Evolutionary conservation across 2,329 filamentous ascomycete genomes (phyloP), one percentile per base, ranked within the genome.

Genomic region (Pyricularia grisea): DNA sequence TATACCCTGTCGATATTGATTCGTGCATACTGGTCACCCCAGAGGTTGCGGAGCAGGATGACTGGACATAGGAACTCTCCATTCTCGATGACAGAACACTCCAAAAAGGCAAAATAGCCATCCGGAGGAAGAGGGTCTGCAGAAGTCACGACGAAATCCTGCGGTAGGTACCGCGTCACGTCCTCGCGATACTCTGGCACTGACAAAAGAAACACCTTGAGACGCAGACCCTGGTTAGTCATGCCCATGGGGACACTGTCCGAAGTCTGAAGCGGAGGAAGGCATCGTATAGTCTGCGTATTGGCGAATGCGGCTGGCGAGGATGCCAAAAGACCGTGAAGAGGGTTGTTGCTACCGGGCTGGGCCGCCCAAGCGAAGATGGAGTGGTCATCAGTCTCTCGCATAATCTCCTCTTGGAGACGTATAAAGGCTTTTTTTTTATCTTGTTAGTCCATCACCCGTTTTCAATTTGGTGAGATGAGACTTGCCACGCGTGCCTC

Each of bases 271-370:
- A 78, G 11, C 74, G 74, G 10, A 77, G 69, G 2, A 76, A 76
- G 23, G 76, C 72, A 12, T 76, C 76, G 1, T 78, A 79, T 68
- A 6, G 11, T 33, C 3, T 20, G 58, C 17, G 64, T 14, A 70
- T 78, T 77, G 2, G 76, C 75, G 71, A 83, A 83, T 3, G 76
- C 75, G 60, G 73, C 72, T n/a, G 81, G 23, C 86, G 82, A 0
- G 88, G 90, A 74, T 83, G 82, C 70, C 14, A 76, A 69, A 12
- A 75, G 70, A 1, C 75, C 74, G 30, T 69, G 70, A 5, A 67
- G 36, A 17, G 27, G 31, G 55, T 60, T 33, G 28, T 33, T 17
- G 55, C 58, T 63, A 30, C 72, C 69, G 1, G 67, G 4, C 33
- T 55, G 9, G 4, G 20, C n/a, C 25, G 58, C 61, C 68, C 68